Base-by-base conservation (phyloP, 1,284 basidiomycete genomes). In the Leccinum variabile region DNA sequence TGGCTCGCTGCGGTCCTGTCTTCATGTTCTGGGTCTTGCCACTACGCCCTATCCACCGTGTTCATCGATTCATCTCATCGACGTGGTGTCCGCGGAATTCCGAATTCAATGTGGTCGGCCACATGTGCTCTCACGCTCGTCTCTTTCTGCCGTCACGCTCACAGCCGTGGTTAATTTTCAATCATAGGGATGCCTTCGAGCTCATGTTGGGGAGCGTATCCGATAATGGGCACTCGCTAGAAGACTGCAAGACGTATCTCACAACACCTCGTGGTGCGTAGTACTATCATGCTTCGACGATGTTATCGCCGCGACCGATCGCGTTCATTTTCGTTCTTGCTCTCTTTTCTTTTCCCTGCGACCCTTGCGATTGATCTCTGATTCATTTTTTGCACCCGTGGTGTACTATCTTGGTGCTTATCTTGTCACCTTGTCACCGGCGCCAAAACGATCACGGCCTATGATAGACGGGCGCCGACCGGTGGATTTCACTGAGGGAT, bases 401-500 rank as follows among this genome's bases (percentile, higher is more conserved):
- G 22, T 18, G 18, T 22, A 49, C 46, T 49, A 49, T 46, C 44
- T 46, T 18, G 5, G 10, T 18, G 18, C 46, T 49, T 49, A 49
- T 22, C 22, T 49, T 49, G 46, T 22, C 18, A 49, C 22, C 44
- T 46, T 46, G 18, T 46, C 44, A 46, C 13, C 18, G 46, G 46
- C 46, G 46, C 46, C 33, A 52, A 50, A 44, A 63, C 46, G 41
- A 37, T 44, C 52, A 25, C 54, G 70, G 63, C 11, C 2, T 14
- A 46, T 37, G n/a, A 30, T 50, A 41, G 65, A 67, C 16, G 70
- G 61, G 9, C 59, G 53, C 46, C 64, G 70, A 49, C 64, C 71
- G 91, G 93, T 97, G 76, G 82, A 83, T 59, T 84, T 97, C 53
- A 95, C 97, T 75, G 78, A 88, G 1, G 94, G 94, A 16, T 98